phyloP scores from a whole-genome alignment of 805 yeast genomes.

The Candida pseudoglaebosa region DNA sequence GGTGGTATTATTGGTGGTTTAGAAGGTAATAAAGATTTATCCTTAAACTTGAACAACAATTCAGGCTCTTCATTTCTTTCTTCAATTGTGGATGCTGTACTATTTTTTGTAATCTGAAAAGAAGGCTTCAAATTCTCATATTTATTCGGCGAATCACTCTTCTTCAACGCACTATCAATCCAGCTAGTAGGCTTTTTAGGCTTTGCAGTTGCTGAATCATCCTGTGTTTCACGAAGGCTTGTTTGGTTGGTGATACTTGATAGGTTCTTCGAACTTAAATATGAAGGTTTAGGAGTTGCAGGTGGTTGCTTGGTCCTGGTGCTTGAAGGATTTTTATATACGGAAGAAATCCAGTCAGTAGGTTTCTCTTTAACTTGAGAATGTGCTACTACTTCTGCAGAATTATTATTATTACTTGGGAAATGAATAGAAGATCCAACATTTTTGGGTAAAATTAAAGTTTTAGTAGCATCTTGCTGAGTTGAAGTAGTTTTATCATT shows the following conservation, averaged over 20 bases:
- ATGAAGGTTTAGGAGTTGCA: constrained; percentile 12
- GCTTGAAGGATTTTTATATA: constrained; percentile 2
- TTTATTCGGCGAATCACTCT: constrained; percentile 1
- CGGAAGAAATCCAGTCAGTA: constrained; percentile 5
- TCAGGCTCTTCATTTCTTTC: background rate
- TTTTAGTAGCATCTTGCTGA: background rate
- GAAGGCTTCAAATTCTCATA: background rate
- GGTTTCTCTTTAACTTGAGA: background rate
- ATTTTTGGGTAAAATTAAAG: background rate
- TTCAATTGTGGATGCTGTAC: background rate
- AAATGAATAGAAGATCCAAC: background rate
- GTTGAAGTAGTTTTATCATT: constrained; percentile 7
- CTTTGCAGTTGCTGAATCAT: background rate
- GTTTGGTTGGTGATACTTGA: background rate
- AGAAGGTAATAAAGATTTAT: background rate
- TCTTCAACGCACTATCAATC: constrained; percentile 11
- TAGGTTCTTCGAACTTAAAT: constrained; percentile 5
- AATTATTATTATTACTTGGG: background rate
- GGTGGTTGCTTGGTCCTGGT: constrained; percentile 3
- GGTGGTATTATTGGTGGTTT: background rate
- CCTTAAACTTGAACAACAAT: background rate
- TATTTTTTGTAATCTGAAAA: constrained; percentile 1
- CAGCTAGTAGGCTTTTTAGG: constrained; percentile 5
- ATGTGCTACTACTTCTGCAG: background rate
- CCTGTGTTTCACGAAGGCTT: background rate